phyloP scores from a whole-genome alignment of 805 yeast species.

The Candida dajiaensis region DNA sequence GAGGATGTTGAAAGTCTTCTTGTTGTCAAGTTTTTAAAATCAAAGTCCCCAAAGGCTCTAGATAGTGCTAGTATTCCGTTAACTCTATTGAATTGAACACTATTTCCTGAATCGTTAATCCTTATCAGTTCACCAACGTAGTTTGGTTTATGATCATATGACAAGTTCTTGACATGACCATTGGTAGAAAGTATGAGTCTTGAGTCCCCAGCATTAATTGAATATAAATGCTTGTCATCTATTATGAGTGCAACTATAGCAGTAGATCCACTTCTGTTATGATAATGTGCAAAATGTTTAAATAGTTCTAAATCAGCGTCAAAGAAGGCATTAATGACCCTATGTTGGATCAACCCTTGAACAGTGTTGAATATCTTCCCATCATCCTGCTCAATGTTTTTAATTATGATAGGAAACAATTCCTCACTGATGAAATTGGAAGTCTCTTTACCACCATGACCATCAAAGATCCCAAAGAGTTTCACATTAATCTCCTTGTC shows the following conservation, averaged over 20 bases:
- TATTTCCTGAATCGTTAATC: conserved; percentile 91
- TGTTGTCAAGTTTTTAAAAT: conserved; percentile 32
- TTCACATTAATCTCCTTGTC: conserved; percentile 20
- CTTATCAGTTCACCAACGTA: conserved; percentile 91
- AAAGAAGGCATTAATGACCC: conserved; percentile 39
- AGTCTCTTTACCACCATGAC: conserved; percentile 70
- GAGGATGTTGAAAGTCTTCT: background rate
- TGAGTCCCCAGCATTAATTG: conserved; percentile 75
- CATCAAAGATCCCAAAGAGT: conserved; percentile 73
- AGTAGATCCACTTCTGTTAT: conserved; percentile 44
- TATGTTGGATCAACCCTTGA: conserved; percentile 30
- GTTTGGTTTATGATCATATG: conserved; percentile 88
- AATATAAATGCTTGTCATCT: conserved; percentile 40
- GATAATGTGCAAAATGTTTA: conserved; percentile 22
- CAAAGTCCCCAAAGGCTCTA: conserved; percentile 82
- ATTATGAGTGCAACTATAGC: conserved; percentile 42
- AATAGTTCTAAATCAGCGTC: conserved; percentile 40
- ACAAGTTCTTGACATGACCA: conserved; percentile 53
- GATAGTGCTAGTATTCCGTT: conserved; percentile 92
- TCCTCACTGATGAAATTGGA: conserved; percentile 45
- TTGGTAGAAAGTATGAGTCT: conserved; percentile 46
- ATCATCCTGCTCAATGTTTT: conserved; percentile 5
- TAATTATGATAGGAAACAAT: conserved; percentile 18
- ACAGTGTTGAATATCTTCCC: conserved; percentile 23
- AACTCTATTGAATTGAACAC: conserved; percentile 87